Evolutionary conservation across 1,284 basidiomycete species (phyloP).

Genomic region (Coniferiporia weirii): DNA sequence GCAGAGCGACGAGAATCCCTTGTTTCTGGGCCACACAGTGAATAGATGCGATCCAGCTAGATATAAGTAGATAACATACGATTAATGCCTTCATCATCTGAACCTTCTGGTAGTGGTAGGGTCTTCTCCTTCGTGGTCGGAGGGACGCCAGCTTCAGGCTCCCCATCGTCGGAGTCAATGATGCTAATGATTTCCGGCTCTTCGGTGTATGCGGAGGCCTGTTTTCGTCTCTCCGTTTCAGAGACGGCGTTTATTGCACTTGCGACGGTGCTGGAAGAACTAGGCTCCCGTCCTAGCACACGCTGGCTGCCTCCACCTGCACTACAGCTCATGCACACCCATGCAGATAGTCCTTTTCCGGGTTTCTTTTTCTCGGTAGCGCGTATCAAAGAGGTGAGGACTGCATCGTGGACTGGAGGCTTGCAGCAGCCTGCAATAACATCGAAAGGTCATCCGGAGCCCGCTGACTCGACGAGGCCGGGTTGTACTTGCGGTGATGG

Average conservation of each 20-base stretch:
- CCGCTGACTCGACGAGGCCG: neutral
- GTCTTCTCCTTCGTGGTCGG: neutral
- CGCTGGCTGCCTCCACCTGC: neutral
- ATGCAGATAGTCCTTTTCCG: constrained; percentile 8
- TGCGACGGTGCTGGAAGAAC: neutral
- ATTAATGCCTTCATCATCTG: neutral
- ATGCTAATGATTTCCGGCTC: constrained; percentile 4
- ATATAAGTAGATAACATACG: neutral
- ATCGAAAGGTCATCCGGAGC: neutral
- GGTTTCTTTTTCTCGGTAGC: constrained; percentile 7
- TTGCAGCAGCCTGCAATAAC: constrained; percentile 7
- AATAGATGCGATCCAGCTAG: neutral
- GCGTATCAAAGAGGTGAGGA: constrained; percentile 3
- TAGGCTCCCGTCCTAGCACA: neutral
- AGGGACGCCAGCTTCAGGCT: neutral
- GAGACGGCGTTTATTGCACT: neutral
- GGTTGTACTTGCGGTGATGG: neutral
- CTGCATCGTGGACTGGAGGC: constrained; percentile 12
- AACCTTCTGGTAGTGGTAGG: neutral
- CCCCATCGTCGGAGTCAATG: neutral
- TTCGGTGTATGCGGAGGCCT: neutral
- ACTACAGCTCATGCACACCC: constrained; percentile 8
- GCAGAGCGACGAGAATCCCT: neutral
- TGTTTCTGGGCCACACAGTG: neutral
- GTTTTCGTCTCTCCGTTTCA: neutral